Base-by-base conservation (phyloP, 345 rosid species). In the Acer negundo region DNA sequence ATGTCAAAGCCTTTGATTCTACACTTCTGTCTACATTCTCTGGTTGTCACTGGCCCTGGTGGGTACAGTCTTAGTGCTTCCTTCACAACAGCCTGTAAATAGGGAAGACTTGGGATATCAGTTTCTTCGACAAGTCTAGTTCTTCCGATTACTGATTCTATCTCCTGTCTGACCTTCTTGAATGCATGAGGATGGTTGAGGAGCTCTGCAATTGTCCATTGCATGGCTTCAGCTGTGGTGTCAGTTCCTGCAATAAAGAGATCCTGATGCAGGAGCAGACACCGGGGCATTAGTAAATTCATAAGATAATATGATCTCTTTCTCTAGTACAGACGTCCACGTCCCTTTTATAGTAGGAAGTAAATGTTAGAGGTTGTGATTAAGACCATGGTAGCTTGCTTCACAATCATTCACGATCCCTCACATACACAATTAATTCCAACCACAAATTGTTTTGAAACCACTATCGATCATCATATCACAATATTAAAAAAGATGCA, bases 181-280 rank as follows among this genome's bases (percentile, higher is more conserved):
- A 67, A 67, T 20, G 77, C 69, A 22, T 74, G 73, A 13, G 86
- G 86, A 47, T 81, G 80, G 73, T 83, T 86, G 20, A 86, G 74
- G 63, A 86, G 78, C 47, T 79, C 83, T 2, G 83, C 85, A 79
- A 83, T 75, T 63, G 71, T 61, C 88, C 86, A 78, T 61, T 76
- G 79, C 77, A 79, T 80, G 8, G 82, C 44, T 62, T 83, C 83
- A 4, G 72, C 72, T 11, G 72, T 20, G 24, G 83, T 76, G 70
- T 77, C 81, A 7, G 81, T 85, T 22, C 83, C 86, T 68, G 74
- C 87, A 71, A 80, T 53, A 2, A 79, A 68, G 53, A 85, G 78
- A 44, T 83, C 81, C 88, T 85, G 38, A 35, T 4, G 38, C 38
- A 35, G 6, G 38, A 35, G 24, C 16, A 15, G 6, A 51, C 38